Percentiles rank a stretch among this genome's conserved stretches.
These are phyloP conservation scores for Sorghum bicolor DNA, from an alignment of 176 grass and related monocot species.

Conservation along the genomic window DNA sequence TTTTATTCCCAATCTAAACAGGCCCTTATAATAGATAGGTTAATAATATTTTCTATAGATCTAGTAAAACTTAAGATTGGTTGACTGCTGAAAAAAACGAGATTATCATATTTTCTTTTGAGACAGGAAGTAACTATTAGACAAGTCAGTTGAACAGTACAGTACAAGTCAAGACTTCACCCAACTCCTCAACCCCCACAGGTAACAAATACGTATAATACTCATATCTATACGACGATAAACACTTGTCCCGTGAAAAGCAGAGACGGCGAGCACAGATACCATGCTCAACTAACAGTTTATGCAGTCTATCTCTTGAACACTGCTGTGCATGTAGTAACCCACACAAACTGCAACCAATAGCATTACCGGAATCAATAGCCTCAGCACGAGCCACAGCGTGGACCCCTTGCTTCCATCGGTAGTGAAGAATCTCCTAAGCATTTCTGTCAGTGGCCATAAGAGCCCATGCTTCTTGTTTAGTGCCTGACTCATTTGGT, in stretches of 20 bases:
- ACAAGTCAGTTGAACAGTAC: neutral
- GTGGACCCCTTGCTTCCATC: conserved; percentile 35
- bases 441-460: conserved; percentile 23
- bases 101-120: neutral
- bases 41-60: neutral
- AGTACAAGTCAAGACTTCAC: neutral
- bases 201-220: neutral
- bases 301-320: conserved; percentile 39
- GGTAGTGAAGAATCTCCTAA: conserved; percentile 14
- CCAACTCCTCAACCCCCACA: neutral
- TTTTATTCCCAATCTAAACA: no score
- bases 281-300: conserved; percentile 30
- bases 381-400: conserved; percentile 40
- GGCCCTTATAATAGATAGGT: neutral
- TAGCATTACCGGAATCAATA: conserved; percentile 37
- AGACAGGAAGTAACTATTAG: neutral
- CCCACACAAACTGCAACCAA: conserved; percentile 37
- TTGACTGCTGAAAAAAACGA: neutral
- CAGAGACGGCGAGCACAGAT: neutral
- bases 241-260: neutral
- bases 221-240: neutral
- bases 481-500: neutral
- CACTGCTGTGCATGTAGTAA: conserved; percentile 37
- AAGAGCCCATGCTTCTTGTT: conserved; percentile 34
- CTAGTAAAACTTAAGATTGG: neutral